phyloP scores from a whole-genome alignment of 805 yeast genomes.

The Candida saitoana region DNA sequence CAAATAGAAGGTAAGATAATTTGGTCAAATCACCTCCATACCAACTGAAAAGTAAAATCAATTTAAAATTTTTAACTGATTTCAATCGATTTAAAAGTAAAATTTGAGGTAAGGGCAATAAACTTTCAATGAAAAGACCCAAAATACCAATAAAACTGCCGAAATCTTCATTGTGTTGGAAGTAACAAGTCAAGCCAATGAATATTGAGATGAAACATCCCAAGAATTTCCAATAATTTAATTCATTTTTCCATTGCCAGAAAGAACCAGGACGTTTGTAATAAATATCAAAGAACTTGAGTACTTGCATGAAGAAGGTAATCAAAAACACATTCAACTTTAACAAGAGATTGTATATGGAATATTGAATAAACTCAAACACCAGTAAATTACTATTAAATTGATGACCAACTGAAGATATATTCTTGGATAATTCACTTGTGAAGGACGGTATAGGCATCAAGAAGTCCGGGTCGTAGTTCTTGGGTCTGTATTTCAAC shows the following conservation, averaged over 20 bases:
- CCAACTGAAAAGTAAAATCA: conserved; percentile 77
- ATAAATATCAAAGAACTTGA: conserved; percentile 63
- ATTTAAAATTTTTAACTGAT: conserved; percentile 74
- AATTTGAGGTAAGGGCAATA: conserved; percentile 74
- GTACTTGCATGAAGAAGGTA: conserved; percentile 20
- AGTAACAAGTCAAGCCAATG: conserved; percentile 36
- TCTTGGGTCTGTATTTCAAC: conserved; percentile 48
- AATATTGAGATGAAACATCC: conserved; percentile 40
- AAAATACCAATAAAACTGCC: conserved; percentile 53
- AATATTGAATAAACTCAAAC: conserved; percentile 4
- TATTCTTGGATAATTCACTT: conserved; percentile 22
- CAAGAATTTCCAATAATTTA: conserved; percentile 61
- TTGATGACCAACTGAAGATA: conserved; percentile 12
- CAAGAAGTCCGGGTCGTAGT: conserved; percentile 31
- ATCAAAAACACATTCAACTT: background rate
- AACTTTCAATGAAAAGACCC: conserved; percentile 69
- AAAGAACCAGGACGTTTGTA: conserved; percentile 61
- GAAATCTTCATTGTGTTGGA: conserved; percentile 34
- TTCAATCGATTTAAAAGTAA: conserved; percentile 61
- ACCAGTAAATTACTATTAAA: background rate
- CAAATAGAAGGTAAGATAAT: conserved; percentile 67
- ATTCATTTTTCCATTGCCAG: conserved; percentile 81
- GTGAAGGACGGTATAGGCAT: conserved; percentile 25
- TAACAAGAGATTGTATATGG: background rate
- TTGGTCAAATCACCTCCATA: conserved; percentile 83